Evolutionary conservation across 495 filamentous ascomycete genomes (phyloP), one percentile per base, ranked within the genome.

Genomic region (Chlorociboria aeruginascens): DNA sequence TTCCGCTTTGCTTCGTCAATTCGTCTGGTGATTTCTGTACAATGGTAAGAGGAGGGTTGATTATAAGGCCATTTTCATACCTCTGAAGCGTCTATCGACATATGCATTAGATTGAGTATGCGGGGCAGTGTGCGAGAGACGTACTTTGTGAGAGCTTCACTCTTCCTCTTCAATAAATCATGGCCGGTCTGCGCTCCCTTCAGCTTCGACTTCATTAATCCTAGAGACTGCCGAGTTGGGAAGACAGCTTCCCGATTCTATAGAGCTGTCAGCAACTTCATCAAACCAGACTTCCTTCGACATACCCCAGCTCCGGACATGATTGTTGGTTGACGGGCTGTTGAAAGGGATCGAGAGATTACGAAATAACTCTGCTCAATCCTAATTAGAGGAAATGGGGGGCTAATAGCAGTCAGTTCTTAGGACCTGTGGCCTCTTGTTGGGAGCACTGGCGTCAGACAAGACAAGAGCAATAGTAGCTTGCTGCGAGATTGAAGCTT

Each of bases 1-100:
- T 99, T 99, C 53, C 87, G 87, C 68, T 99, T 99, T 28, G 92
- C 92, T 65, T 97, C 90, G 69, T 97, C 92, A 67, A 99, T 97
- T 48, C 92, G 86, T 50, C 82, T 76, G 45, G 92, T 96, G 58
- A 99, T 99, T 61, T 98, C 92, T 85, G 51, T 43, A n/a, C 33
- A 34, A n/a, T 14, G 37, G 30, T 49, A 46, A 43, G 36, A 43
- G 46, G 28, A 12, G 16, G 8, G 25, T 30, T n/a, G 16, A 1
- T 28, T 16, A 8, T 13, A 28, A 38, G 10, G 29, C 14, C 37
- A 30, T 31, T 32, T 3, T 52, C 61, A 45, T 77, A 89, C 84
- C 85, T 81, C 86, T 83, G 68, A 92, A 92, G 50, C 86, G 85
- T 59, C 87, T 94, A 59, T 53, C 35, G 36, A 36, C 20, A 43